Conservation (phyloP, 2,329 filamentous ascomycete species). For the Fusarium siculi region DNA sequence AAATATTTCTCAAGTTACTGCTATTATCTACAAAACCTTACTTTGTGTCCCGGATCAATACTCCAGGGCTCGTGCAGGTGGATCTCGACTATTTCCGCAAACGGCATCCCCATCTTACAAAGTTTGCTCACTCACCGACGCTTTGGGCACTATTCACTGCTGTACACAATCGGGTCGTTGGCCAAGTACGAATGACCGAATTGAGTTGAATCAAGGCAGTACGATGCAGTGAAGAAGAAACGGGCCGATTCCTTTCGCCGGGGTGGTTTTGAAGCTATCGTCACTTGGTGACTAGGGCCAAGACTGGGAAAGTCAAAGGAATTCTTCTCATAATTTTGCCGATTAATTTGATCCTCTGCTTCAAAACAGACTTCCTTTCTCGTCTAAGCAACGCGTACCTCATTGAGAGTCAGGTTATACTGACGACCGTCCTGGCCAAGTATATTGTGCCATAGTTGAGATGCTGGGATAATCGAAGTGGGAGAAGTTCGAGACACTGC, state of each 20-base stretch:
- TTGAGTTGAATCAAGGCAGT: too few species aligned
- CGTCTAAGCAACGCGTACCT: neutral
- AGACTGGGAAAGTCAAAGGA: neutral
- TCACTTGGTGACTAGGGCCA: neutral
- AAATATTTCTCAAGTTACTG: too few species aligned
- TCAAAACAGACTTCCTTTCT: neutral
- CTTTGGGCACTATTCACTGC: neutral
- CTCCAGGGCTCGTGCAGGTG: neutral
- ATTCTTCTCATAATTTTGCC: neutral
- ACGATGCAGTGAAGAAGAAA: neutral
- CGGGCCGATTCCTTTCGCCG: neutral
- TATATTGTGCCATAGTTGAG: neutral
- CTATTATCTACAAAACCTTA: neutral
- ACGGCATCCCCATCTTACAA: neutral
- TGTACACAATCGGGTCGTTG: neutral
- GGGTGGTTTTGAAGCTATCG: neutral
- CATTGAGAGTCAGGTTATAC: neutral
- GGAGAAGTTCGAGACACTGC: neutral
- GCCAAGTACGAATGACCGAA: neutral
- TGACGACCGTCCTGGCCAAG: neutral
- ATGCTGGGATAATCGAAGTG: neutral
- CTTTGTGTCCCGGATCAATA: neutral
- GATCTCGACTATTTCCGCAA: neutral
- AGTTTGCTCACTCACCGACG: neutral
- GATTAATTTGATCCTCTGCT: neutral